Evolutionary conservation across 306 rosid genomes (phyloP).

Genomic region (Betula pendula): DNA sequence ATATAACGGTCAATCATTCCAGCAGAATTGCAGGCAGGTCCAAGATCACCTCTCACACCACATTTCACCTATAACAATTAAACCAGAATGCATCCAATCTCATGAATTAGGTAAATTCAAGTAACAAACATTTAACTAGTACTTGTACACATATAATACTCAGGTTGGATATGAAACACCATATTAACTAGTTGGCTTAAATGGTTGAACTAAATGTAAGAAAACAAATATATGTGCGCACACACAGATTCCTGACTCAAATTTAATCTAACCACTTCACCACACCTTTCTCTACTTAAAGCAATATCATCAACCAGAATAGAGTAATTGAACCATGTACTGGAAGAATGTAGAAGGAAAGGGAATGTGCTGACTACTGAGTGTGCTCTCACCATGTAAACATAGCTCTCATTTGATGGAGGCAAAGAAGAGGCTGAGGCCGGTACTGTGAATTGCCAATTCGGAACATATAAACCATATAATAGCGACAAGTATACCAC

Average conservation of each 20-base stretch:
- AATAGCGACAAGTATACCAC: constrained; percentile 61
- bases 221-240: neutral
- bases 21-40: constrained; percentile 93
- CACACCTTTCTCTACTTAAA: constrained; percentile 4
- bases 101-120: constrained; percentile 1
- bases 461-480: constrained; percentile 83
- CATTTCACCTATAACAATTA: constrained; percentile 66
- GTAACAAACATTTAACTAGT: neutral
- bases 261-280: constrained; percentile 11
- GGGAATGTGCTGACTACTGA: neutral
- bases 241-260: neutral
- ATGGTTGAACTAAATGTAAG: neutral
- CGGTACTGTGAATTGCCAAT: constrained; percentile 71
- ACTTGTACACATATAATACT: neutral
- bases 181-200: neutral
- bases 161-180: neutral
- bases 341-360: neutral
- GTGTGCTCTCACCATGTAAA: constrained; percentile 55
- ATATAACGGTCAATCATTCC: constrained; percentile 88
- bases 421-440: constrained; percentile 39
- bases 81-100: constrained; percentile 33
- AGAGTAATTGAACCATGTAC: constrained; percentile 22
- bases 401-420: constrained; percentile 36
- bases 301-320: constrained; percentile 13
- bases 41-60: constrained; percentile 80